Percentiles rank a stretch among this genome's conserved stretches.
Conservation (phyloP, 2,329 filamentous ascomycete genomes). For the Calonectria hawksworthii region DNA sequence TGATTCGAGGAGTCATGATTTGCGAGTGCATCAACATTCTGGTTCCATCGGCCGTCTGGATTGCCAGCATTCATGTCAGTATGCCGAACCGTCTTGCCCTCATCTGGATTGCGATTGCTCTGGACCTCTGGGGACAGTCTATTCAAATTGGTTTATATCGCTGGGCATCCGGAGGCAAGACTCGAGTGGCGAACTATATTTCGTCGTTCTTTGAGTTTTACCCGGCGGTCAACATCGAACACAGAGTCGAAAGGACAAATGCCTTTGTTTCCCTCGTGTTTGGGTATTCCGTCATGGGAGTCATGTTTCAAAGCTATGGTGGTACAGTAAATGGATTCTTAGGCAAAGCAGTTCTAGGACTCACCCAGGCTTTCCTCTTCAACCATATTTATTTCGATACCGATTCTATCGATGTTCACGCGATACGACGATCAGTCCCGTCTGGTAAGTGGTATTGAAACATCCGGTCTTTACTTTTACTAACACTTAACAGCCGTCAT, state of each 20-base stretch:
- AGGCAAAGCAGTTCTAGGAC: conserved; percentile 72
- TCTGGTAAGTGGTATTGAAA: conserved; percentile 51
- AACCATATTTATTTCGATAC: conserved; percentile 77
- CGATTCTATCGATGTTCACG: conserved; percentile 71
- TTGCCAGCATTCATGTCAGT: conserved; percentile 69
- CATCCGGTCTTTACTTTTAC: neutral
- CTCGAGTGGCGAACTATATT: conserved; percentile 44
- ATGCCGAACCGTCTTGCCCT: conserved; percentile 68
- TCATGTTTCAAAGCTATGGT: conserved; percentile 69
- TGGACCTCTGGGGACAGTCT: conserved; percentile 66
- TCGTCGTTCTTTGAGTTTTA: conserved; percentile 68
- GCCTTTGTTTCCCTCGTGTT: conserved; percentile 76
- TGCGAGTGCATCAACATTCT: conserved; percentile 59
- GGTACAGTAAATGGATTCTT: conserved; percentile 68
- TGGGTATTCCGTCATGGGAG: conserved; percentile 73
- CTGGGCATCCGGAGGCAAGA: conserved; percentile 33
- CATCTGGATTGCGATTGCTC: conserved; percentile 67
- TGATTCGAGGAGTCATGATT: conserved; percentile 70
- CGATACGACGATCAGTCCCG: conserved; percentile 67
- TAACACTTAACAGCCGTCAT: conserved; percentile 55
- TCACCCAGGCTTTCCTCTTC: conserved; percentile 70
- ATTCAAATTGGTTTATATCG: conserved; percentile 56
- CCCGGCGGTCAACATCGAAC: conserved; percentile 75
- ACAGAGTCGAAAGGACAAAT: conserved; percentile 74
- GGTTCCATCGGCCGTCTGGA: conserved; percentile 69